phyloP scores from a whole-genome alignment of 495 filamentous ascomycete genomes.

The Aspergillus taichungensis region DNA sequence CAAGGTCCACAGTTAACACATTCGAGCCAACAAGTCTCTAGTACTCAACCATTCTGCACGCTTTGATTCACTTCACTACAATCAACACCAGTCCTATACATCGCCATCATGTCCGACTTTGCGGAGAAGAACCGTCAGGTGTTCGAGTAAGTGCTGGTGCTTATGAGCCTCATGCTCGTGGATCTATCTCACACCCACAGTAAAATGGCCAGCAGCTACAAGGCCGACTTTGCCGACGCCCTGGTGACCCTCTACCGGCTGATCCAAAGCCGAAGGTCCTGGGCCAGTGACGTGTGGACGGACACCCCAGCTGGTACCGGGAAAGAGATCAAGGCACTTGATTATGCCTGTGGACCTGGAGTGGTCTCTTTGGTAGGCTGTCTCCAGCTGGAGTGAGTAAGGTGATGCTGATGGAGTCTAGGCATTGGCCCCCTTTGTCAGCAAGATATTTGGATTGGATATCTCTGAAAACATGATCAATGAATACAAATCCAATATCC shows the following conservation, averaged over 20 bases:
- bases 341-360: constrained; percentile 73
- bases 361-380: constrained; percentile 44
- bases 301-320: constrained; percentile 28
- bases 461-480: constrained; percentile 58
- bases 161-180: too few relatives aligned
- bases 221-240: constrained; percentile 30
- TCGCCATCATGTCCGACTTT: constrained; percentile 27
- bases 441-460: constrained; percentile 55
- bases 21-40: not conserved
- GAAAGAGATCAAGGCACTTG: constrained; percentile 50
- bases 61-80: not conserved
- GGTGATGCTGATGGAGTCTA: constrained; percentile 12
- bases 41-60: too few relatives aligned
- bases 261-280: constrained; percentile 43
- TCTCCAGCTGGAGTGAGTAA: not conserved
- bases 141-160: constrained; percentile 44
- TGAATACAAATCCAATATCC: constrained; percentile 42
- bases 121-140: constrained; percentile 44
- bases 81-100: not conserved
- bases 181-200: constrained; percentile 20
- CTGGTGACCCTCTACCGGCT: constrained; percentile 23
- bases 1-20: too few relatives aligned
- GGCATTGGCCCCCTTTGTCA: constrained; percentile 53
- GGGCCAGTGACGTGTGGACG: constrained; percentile 53
- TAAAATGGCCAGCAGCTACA: constrained; percentile 36